A percentile compares a stretch with the other conserved stretches of the same genome.
Evolutionary conservation across 331 rosid genomes (phyloP).

Genomic region (Pyracantha coccinea): DNA sequence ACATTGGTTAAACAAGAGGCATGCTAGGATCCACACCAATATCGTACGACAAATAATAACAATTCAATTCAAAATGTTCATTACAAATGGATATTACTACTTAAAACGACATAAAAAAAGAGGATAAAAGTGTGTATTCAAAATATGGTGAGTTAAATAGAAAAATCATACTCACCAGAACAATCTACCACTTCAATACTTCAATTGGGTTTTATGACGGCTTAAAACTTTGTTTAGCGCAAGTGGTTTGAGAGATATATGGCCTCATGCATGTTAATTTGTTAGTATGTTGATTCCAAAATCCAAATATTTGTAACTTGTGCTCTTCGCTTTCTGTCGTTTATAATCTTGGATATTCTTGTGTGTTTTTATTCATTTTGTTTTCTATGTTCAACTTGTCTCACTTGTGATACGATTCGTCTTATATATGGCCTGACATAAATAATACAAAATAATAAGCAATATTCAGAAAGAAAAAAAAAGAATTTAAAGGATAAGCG

Average conservation of each 20-base stretch:
- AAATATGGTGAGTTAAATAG: accelerated
- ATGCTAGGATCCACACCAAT: too few relatives aligned
- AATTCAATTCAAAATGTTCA: too few relatives aligned
- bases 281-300: background rate
- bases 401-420: background rate
- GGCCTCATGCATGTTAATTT: background rate
- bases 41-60: too few relatives aligned
- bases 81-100: too few relatives aligned
- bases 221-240: background rate
- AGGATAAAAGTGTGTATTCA: too few relatives aligned
- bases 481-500: too few relatives aligned
- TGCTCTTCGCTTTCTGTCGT: background rate
- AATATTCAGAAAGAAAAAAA: background rate
- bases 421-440: background rate
- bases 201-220: too few relatives aligned
- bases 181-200: too few relatives aligned
- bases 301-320: background rate
- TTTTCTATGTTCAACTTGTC: background rate
- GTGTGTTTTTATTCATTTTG: background rate
- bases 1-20: too few relatives aligned
- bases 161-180: too few relatives aligned
- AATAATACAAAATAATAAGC: background rate
- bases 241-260: background rate
- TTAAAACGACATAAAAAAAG: too few relatives aligned
- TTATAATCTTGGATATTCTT: background rate